A percentile compares a stretch with the other conserved stretches of the same genome.
Evolutionary conservation across 768 basidiomycete genomes (phyloP).

Genomic region (Peribolospora baueri): DNA sequence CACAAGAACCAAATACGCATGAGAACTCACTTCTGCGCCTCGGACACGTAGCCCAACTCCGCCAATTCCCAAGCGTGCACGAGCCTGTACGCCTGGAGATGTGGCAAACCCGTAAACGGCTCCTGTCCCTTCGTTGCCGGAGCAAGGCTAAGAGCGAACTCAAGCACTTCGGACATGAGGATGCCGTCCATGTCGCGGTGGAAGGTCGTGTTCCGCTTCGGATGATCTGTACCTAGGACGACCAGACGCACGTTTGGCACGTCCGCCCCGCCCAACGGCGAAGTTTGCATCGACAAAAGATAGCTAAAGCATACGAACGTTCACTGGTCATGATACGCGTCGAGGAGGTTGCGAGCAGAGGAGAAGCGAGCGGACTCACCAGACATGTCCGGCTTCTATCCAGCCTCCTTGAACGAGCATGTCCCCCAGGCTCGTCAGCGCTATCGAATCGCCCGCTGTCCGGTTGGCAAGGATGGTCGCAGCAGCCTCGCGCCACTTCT

Average conservation of each 20-base stretch:
- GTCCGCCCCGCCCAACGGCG: constrained; percentile 46
- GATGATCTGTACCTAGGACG: constrained; percentile 46
- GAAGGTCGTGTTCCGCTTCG: constrained; percentile 28
- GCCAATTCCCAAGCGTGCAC: constrained; percentile 49
- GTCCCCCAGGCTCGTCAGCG: constrained; percentile 64
- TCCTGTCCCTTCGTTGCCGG: constrained; percentile 62
- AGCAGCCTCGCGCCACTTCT: constrained; percentile 62
- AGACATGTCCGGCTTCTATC: constrained; percentile 68
- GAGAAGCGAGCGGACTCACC: constrained; percentile 30
- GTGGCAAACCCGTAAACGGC: constrained; percentile 50
- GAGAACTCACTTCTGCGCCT: constrained; percentile 42
- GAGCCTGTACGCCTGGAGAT: constrained; percentile 69
- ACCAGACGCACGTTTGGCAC: constrained; percentile 41
- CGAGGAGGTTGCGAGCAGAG: not conserved
- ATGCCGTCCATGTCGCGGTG: constrained; percentile 46
- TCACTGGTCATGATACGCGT: not conserved
- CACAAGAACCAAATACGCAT: not conserved
- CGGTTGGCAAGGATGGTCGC: constrained; percentile 55
- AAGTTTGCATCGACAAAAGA: constrained; percentile 58
- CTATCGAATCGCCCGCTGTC: constrained; percentile 38
- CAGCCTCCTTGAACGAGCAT: constrained; percentile 45
- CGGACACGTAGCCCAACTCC: constrained; percentile 53
- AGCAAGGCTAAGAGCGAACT: constrained; percentile 66
- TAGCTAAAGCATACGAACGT: constrained; percentile 30
- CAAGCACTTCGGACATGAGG: constrained; percentile 68